Evolutionary conservation across 805 yeast genomes (phyloP), one percentile per base, ranked within the genome.

Genomic region (Cyberlindnera sargentensis): DNA sequence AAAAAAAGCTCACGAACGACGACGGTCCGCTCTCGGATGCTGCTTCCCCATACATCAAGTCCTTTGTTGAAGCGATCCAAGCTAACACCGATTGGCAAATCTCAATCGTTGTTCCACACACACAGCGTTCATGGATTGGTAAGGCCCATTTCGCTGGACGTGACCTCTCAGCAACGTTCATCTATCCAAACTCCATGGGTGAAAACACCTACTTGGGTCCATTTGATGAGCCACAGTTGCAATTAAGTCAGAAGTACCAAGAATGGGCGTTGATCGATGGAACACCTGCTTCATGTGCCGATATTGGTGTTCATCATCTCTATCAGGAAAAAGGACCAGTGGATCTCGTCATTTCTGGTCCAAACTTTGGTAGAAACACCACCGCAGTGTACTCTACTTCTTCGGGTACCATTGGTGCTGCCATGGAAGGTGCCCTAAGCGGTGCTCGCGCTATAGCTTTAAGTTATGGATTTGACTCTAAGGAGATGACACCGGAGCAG

Each of bases 361-460:
- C 99, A 6, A 93, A 93, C 60, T 91, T 84, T 52, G 99, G 99
- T 24, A 78, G 96, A 58, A 93, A 93, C 63, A 81, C 96, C 2
- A 79, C 91, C 25, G 88, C 95, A 5, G 76, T 91, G 37, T 93
- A 89, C 62, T 84, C 89, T 43, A 73, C 93, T 55, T 80, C 96
- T 4, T 82, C 95, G 52, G 99, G 99, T 10, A 93, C 99, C 2
- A 82, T 93, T 15, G 99, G 99, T 26, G 98, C 96, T 4, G 93
- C 97, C 1, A 76, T 90, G 88, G 99, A 93, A 65, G 95, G 90
- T 2, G 85, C 84, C 2, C 76, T 90, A 35, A 60, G 72, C 23
- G 82, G 81, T 0, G 66, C 64, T 11, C 80, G 72, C 51, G 68
- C 96, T 5, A 72, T 93, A 49, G 97, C 95, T 2, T 56, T 93